Evolutionary conservation across 495 filamentous ascomycete genomes (phyloP).

Genomic region (Astrothelium macrocarpum): DNA sequence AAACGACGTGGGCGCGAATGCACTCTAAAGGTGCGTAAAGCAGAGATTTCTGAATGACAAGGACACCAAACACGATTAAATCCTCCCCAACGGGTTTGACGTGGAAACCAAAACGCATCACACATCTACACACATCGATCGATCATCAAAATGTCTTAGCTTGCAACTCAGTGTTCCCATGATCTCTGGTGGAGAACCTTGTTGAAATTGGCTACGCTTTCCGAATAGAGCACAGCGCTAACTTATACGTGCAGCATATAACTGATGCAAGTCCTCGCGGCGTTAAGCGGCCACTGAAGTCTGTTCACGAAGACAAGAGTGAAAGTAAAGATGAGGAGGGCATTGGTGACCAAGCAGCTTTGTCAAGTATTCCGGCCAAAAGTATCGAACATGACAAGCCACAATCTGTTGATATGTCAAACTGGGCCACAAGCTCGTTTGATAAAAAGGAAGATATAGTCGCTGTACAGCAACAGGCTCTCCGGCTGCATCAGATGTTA

Average conservation of each 20-base stretch:
- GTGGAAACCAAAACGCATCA: too few species aligned
- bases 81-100: neutral
- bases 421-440: neutral
- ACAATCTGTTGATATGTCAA: neutral
- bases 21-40: neutral
- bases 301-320: neutral
- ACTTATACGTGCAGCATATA: neutral
- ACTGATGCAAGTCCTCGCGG: neutral
- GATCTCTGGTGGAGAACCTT: neutral
- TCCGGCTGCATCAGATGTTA: neutral
- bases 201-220: neutral
- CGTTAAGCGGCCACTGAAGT: neutral
- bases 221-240: neutral
- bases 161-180: neutral
- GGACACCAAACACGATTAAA: neutral
- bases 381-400: neutral
- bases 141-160: too few species aligned
- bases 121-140: too few species aligned
- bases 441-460: neutral
- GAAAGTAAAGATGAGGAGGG: neutral
- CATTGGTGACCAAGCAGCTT: neutral
- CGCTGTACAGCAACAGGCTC: neutral
- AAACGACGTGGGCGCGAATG: conserved; percentile 1
- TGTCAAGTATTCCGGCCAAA: neutral
- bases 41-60: neutral